A percentile compares a stretch with the other conserved stretches of the same genome.
These are phyloP conservation scores for Paramecium caudatum DNA, from an alignment of 73 alveolate genomes.

Conservation along the genomic window DNA sequence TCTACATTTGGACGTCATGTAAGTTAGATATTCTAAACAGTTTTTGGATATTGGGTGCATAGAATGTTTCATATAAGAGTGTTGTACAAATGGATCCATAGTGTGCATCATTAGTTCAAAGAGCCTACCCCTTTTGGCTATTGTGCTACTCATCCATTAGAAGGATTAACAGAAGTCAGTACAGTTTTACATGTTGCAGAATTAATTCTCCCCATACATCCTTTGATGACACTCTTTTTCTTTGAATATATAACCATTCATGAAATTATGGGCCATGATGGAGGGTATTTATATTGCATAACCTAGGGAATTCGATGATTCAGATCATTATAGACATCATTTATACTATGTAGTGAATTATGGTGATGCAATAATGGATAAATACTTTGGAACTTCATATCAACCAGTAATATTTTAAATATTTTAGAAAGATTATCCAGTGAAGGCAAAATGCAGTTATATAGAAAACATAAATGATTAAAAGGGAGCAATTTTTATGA, in stretches of 20 bases:
- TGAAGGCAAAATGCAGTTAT: conserved; percentile 37
- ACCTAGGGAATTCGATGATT: conserved; percentile 4
- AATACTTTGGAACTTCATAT: conserved; percentile 15
- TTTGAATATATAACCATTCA: conserved; percentile 19
- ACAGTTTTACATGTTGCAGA: conserved; percentile 24
- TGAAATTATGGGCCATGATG: conserved; percentile 55
- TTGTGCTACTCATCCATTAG: conserved; percentile 65
- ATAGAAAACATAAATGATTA: not conserved
- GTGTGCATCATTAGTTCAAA: conserved; percentile 28
- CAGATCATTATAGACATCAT: conserved; percentile 68
- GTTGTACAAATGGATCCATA: conserved; percentile 9
- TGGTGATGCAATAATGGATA: conserved; percentile 68
- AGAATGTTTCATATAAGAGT: conserved; percentile 7
- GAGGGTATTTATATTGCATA: not conserved
- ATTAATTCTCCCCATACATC: conserved; percentile 51
- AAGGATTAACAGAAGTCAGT: conserved; percentile 30
- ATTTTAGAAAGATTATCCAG: conserved; percentile 12
- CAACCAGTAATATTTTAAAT: not conserved
- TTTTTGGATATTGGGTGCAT: conserved; percentile 63
- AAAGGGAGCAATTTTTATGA: conserved; percentile 24
- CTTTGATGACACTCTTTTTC: conserved; percentile 43
- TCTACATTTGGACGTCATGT: conserved; percentile 5
- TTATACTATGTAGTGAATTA: conserved; percentile 41
- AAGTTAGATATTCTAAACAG: not conserved
- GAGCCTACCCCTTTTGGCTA: conserved; percentile 51